Percentiles rank a stretch among this genome's conserved stretches.
phyloP scores from a whole-genome alignment of 495 filamentous ascomycete species.

The Trichoderma gamsii region DNA sequence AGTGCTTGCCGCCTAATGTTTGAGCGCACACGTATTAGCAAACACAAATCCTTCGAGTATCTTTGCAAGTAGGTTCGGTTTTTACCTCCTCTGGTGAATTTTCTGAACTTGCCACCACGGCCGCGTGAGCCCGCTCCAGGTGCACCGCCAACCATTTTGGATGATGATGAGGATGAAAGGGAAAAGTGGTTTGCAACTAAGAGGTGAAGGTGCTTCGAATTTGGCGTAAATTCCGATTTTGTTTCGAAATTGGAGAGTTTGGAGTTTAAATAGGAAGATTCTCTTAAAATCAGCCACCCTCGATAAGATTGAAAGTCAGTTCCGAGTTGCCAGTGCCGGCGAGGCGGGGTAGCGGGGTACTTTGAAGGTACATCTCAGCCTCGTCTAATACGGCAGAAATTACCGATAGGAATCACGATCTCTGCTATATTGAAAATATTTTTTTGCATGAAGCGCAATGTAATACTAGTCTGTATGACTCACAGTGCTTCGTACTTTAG shows the following conservation, averaged over 20 bases:
- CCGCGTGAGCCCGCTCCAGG: constrained; percentile 52
- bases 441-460: background rate
- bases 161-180: constrained; percentile 9
- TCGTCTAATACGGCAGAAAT: background rate
- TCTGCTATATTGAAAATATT: background rate
- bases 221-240: background rate
- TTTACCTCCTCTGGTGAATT: constrained; percentile 85
- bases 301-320: constrained; percentile 13
- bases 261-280: constrained; percentile 1
- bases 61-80: constrained; percentile 6
- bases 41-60: background rate
- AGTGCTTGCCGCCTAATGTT: constrained; percentile 80
- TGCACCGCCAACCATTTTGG: constrained; percentile 56
- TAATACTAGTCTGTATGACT: background rate
- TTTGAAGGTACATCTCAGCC: constrained; percentile 3
- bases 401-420: background rate
- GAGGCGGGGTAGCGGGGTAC: constrained; percentile 16
- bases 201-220: background rate
- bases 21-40: constrained; percentile 15
- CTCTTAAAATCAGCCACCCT: constrained; percentile 3
- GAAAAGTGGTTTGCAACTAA: background rate
- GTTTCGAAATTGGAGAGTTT: background rate
- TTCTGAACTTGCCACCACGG: constrained; percentile 88
- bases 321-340: background rate
- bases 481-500: background rate